phyloP scores from a whole-genome alignment of 805 yeast species.

The Brettanomyces anomalus region DNA sequence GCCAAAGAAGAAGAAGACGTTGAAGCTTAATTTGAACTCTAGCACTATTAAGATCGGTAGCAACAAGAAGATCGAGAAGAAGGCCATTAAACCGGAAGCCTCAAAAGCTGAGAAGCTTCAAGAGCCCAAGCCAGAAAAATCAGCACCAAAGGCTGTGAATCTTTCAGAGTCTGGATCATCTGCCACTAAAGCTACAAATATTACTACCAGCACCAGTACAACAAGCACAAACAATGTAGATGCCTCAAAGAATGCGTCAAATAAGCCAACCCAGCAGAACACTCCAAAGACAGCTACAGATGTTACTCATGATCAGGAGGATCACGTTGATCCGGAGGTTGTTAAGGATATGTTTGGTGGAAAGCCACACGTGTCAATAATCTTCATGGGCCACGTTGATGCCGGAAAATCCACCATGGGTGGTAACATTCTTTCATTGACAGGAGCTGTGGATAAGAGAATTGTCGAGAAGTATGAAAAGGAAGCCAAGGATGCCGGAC shows the following conservation, averaged over 20 bases:
- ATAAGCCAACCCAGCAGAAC: conserved; percentile 12
- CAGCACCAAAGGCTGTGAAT: conserved; percentile 23
- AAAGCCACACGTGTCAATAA: conserved; percentile 92
- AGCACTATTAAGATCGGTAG: conserved; percentile 34
- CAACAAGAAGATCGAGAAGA: conserved; percentile 42
- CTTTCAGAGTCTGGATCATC: conserved; percentile 17
- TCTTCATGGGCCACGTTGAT: conserved; percentile 99
- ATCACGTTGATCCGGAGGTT: conserved; percentile 74
- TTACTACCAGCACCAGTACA: conserved; percentile 8
- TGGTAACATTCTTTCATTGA: conserved; percentile 85
- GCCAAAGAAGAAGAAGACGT: conserved; percentile 40
- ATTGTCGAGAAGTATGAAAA: conserved; percentile 96
- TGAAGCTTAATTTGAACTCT: conserved; percentile 57
- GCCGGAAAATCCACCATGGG: conserved; percentile 99
- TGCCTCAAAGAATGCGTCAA: conserved; percentile 3
- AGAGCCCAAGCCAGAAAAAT: conserved; percentile 19
- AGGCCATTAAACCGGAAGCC: conserved; percentile 12
- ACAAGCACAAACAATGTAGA: conserved; percentile 12
- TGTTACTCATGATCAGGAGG: conserved; percentile 62
- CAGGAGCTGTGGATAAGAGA: conserved; percentile 98
- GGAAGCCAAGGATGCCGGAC: conserved; percentile 98
- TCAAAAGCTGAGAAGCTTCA: conserved; percentile 21
- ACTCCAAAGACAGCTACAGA: conserved; percentile 33
- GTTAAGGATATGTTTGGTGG: conserved; percentile 93
- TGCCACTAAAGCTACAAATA: conserved; percentile 16